These are phyloP conservation scores for Sicyos baderoa DNA, from an alignment of 306 rosid genomes.

Conservation along the genomic window DNA sequence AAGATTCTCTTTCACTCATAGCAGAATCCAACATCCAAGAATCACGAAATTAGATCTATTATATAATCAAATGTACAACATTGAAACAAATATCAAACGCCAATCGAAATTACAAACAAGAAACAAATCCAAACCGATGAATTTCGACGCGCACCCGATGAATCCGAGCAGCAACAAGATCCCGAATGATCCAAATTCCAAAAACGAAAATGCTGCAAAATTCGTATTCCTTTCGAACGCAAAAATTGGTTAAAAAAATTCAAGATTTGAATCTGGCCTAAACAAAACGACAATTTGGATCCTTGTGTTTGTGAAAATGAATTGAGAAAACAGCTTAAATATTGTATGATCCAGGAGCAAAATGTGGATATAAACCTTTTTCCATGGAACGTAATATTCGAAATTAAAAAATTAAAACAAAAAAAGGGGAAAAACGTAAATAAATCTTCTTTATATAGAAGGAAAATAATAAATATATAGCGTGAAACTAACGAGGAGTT, in stretches of 20 bases:
- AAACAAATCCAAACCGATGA: background rate
- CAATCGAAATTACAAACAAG: conserved; percentile 2
- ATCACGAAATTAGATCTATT: conserved; percentile 12
- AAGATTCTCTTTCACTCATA: conserved; percentile 29
- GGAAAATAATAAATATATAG: conserved; percentile 10
- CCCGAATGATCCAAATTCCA: background rate
- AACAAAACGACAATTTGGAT: conserved; percentile 11
- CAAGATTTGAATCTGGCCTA: conserved; percentile 17
- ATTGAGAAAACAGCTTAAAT: conserved; percentile 15
- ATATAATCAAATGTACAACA: conserved; percentile 1
- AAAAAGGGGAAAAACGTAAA: background rate
- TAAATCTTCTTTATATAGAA: background rate
- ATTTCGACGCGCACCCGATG: conserved; percentile 10
- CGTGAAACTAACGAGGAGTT: conserved; percentile 15
- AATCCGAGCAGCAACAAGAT: background rate
- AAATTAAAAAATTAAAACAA: background rate
- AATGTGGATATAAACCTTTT: conserved; percentile 12
- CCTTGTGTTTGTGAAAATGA: background rate
- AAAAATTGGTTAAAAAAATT: background rate
- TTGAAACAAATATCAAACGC: conserved; percentile 5
- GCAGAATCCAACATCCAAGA: conserved; percentile 5
- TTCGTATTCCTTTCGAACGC: background rate
- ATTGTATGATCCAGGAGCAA: conserved; percentile 20
- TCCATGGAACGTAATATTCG: background rate
- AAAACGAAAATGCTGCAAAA: conserved; percentile 16